These are phyloP conservation scores for Dictyostelium intermedium DNA, from an alignment of 78 protist genomes.

Conservation along the genomic window DNA sequence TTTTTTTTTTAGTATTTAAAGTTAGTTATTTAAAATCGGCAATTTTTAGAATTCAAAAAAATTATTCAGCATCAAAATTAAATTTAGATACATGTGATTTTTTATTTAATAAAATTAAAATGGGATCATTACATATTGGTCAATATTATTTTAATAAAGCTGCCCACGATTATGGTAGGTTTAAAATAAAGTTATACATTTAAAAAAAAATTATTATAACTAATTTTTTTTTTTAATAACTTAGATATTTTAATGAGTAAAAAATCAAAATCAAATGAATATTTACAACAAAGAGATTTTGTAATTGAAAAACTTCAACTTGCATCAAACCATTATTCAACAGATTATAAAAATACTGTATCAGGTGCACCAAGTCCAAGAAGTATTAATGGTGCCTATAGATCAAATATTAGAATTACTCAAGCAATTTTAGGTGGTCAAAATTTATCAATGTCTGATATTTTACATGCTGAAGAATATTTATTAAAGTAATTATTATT, in stretches of 20 bases:
- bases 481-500: constrained; percentile 22
- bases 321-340: constrained; percentile 32
- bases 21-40: constrained; percentile 62
- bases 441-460: constrained; percentile 12
- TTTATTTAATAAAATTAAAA: constrained; percentile 16
- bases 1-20: constrained; percentile 15
- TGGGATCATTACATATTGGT: constrained; percentile 19
- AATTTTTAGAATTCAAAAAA: constrained; percentile 64
- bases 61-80: constrained; percentile 60
- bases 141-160: constrained; percentile 71
- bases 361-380: constrained; percentile 11
- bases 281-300: constrained; percentile 4
- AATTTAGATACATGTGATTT: constrained; percentile 71
- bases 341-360: constrained; percentile 23
- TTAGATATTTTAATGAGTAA: neutral
- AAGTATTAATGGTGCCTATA: constrained; percentile 38
- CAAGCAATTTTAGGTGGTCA: constrained; percentile 30
- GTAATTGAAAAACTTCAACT: constrained; percentile 41
- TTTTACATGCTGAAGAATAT: constrained; percentile 40
- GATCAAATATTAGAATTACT: constrained; percentile 62
- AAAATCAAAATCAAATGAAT: constrained; percentile 26
- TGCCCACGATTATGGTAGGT: constrained; percentile 62
- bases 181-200: too few relatives aligned
- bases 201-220: neutral
- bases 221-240: neutral